These are phyloP conservation scores for Ganoderma meredithae DNA, from an alignment of 1,284 basidiomycete species.

Conservation along the genomic window DNA sequence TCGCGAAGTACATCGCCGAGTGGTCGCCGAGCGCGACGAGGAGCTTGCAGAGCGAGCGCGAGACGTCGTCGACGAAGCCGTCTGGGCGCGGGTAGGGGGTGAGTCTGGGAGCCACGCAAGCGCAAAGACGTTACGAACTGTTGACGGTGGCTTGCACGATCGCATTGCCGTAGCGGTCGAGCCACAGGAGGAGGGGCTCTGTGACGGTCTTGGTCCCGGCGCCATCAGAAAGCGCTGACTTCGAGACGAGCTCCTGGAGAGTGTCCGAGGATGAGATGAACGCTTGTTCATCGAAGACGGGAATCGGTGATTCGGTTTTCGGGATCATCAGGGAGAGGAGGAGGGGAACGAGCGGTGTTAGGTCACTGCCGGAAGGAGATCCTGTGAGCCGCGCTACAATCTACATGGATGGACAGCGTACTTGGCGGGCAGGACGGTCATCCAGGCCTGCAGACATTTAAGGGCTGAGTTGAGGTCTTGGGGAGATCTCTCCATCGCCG, in stretches of 20 bases:
- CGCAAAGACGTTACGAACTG: slow-evolving; percentile 39
- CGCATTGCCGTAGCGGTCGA: slow-evolving; percentile 59
- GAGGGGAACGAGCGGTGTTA: slow-evolving; percentile 68
- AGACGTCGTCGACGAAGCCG: slow-evolving; percentile 59
- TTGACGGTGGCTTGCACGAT: slow-evolving; percentile 59
- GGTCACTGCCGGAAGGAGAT: slow-evolving; percentile 49
- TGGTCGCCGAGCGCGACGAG: slow-evolving; percentile 85
- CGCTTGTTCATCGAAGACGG: slow-evolving; percentile 53
- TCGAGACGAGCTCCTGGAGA: slow-evolving; percentile 79
- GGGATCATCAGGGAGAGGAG: slow-evolving; percentile 69
- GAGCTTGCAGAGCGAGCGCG: slow-evolving; percentile 80
- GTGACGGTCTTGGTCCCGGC: slow-evolving; percentile 77
- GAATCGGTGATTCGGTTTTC: slow-evolving; percentile 38
- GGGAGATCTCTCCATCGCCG: slow-evolving; percentile 39
- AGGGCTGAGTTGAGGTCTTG: slow-evolving; percentile 74
- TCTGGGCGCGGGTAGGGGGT: slow-evolving; percentile 30
- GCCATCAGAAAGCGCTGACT: slow-evolving; percentile 76
- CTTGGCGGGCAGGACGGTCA: slow-evolving; percentile 72
- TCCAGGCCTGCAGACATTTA: slow-evolving; percentile 85
- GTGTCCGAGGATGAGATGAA: slow-evolving; percentile 76
- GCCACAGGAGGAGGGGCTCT: slow-evolving; percentile 83
- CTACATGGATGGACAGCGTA: slow-evolving; percentile 44
- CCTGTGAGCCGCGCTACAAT: slow-evolving; percentile 15
- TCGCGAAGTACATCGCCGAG: slow-evolving; percentile 81
- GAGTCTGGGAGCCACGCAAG: slow-evolving; percentile 11